These are phyloP conservation scores for Solanum sparsipilum DNA, from an alignment of 257 asterid genomes.

Conservation along the genomic window DNA sequence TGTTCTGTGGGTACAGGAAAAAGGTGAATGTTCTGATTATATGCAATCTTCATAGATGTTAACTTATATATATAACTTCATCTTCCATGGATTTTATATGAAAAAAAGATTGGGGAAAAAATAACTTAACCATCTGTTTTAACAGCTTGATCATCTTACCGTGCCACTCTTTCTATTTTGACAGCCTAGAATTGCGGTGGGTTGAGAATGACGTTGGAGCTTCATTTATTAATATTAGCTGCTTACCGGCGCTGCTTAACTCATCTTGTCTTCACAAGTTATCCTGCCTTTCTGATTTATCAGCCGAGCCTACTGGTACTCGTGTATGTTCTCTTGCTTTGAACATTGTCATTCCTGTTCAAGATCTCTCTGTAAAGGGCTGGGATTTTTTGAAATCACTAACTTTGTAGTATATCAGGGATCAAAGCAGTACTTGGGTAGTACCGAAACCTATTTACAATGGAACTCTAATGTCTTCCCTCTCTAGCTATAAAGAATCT, in stretches of 20 bases:
- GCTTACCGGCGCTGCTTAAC: conserved; percentile 72
- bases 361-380: background rate
- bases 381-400: background rate
- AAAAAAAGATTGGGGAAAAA: background rate
- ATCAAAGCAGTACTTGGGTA: background rate
- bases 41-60: background rate
- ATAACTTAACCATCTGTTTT: background rate
- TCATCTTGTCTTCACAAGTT: conserved; percentile 69
- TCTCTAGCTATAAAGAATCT: background rate
- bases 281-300: conserved; percentile 46
- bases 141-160: background rate
- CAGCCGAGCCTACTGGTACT: conserved; percentile 24
- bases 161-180: background rate
- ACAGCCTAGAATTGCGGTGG: conserved; percentile 80
- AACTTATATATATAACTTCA: background rate
- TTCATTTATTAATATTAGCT: conserved; percentile 64
- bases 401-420: background rate
- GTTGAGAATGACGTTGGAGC: conserved; percentile 49
- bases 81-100: background rate
- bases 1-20: conserved; percentile 41
- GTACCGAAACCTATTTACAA: background rate
- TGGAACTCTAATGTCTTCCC: background rate
- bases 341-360: background rate
- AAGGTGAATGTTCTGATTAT: conserved; percentile 24
- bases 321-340: conserved; percentile 35